These are phyloP conservation scores for Aspergillus sp. DNA, from an alignment of 2,329 filamentous ascomycete species.

Conservation along the genomic window DNA sequence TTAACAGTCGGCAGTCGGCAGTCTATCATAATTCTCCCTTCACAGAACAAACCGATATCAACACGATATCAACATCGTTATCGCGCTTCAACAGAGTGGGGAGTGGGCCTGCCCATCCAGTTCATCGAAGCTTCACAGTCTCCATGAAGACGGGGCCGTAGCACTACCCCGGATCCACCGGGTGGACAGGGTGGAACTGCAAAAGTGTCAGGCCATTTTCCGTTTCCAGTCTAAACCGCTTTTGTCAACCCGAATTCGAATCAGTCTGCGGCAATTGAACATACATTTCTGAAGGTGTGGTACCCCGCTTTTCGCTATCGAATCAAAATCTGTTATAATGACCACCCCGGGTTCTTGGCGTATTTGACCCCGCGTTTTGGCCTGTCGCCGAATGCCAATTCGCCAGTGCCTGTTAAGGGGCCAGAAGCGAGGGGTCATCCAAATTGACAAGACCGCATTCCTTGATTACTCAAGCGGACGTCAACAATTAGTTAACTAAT, in stretches of 20 bases:
- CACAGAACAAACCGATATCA: too few relatives aligned
- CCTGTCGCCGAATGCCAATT: background rate
- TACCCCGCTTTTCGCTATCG: background rate
- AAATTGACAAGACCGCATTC: too few relatives aligned
- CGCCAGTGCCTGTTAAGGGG: background rate
- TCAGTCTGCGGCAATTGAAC: background rate
- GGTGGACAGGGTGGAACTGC: background rate
- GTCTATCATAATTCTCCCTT: too few relatives aligned
- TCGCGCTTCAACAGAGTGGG: background rate
- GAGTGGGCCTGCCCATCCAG: background rate
- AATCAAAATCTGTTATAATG: background rate
- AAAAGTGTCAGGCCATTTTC: background rate
- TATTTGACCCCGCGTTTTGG: background rate
- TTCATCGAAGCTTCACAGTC: background rate
- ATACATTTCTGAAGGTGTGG: background rate
- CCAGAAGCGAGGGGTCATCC: too few relatives aligned
- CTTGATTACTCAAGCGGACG: too few relatives aligned
- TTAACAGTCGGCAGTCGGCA: background rate
- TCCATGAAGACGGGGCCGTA: background rate
- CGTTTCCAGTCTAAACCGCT: background rate
- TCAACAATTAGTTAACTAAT: too few relatives aligned
- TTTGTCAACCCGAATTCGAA: background rate
- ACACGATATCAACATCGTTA: background rate
- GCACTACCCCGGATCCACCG: conserved; percentile 13
- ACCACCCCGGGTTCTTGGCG: background rate